phyloP scores from a whole-genome alignment of 164 flowering plant species.

The Tetracentron sinense region DNA sequence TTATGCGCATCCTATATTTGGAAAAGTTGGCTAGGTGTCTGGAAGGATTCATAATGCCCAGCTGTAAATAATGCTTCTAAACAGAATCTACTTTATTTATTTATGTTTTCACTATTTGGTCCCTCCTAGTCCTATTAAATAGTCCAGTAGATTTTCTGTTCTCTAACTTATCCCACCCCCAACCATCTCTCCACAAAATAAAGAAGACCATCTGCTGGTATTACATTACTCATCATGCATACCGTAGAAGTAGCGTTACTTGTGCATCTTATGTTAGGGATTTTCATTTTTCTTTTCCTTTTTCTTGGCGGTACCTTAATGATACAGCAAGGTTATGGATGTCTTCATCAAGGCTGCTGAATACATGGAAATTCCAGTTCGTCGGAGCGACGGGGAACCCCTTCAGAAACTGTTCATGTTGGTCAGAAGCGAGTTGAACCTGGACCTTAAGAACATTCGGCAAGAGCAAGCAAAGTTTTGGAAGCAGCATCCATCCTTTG shows the following conservation, averaged over 20 bases:
- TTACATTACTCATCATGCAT: background rate
- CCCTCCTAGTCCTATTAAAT: no score
- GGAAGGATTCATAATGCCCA: background rate
- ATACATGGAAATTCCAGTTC: conserved; percentile 90
- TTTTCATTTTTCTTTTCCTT: conserved; percentile 7
- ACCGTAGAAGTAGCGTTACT: background rate
- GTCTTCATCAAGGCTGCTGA: conserved; percentile 93
- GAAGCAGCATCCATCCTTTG: conserved; percentile 91
- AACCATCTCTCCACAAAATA: background rate
- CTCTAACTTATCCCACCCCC: background rate
- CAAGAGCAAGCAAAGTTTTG: conserved; percentile 97
- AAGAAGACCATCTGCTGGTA: background rate
- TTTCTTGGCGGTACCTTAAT: conserved; percentile 10
- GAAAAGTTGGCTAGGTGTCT: no score
- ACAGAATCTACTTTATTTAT: background rate
- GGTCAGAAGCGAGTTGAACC: conserved; percentile 87
- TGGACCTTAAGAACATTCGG: conserved; percentile 84
- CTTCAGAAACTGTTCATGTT: conserved; percentile 81
- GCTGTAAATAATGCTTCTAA: background rate
- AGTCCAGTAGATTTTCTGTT: background rate
- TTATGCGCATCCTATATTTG: no score
- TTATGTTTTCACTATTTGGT: no score
- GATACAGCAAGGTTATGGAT: conserved; percentile 93
- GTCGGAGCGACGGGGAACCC: conserved; percentile 84
- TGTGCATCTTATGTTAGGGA: background rate